Evolutionary conservation across 768 basidiomycete genomes (phyloP).

Genomic region (Leccinum incarnatum): DNA sequence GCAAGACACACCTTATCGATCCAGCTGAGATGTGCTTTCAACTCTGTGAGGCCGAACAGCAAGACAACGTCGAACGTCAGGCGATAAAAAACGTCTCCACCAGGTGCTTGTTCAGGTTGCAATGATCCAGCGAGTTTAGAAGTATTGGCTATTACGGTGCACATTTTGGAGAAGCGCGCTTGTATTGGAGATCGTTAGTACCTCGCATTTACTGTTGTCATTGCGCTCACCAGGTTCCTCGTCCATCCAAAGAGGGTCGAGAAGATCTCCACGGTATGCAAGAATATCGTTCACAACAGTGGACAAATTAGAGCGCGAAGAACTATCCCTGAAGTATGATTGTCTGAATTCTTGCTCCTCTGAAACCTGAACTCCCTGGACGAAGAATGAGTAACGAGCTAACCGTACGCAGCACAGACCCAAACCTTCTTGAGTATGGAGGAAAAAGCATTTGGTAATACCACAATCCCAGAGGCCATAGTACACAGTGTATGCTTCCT

Average conservation of each 20-base stretch:
- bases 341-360: conserved; percentile 19
- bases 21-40: conserved; percentile 47
- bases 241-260: conserved; percentile 13
- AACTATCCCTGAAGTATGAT: not conserved
- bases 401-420: not conserved
- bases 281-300: not conserved
- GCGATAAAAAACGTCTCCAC: conserved; percentile 10
- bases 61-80: conserved; percentile 35
- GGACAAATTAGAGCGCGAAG: not conserved
- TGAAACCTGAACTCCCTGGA: conserved; percentile 16
- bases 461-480: conserved; percentile 25
- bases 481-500: conserved; percentile 26
- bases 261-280: conserved; percentile 13
- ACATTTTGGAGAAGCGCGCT: conserved; percentile 12
- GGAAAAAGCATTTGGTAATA: conserved; percentile 35
- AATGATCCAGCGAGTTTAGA: conserved; percentile 5
- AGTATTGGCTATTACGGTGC: conserved; percentile 9
- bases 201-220: not conserved
- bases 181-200: not conserved
- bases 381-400: not conserved
- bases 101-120: not conserved
- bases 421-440: conserved; percentile 37
- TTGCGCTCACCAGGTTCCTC: conserved; percentile 11
- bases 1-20: conserved; percentile 22
- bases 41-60: conserved; percentile 41